Conservation (phyloP, 1,284 basidiomycete species). For the Lentinula novae-zelandiae region DNA sequence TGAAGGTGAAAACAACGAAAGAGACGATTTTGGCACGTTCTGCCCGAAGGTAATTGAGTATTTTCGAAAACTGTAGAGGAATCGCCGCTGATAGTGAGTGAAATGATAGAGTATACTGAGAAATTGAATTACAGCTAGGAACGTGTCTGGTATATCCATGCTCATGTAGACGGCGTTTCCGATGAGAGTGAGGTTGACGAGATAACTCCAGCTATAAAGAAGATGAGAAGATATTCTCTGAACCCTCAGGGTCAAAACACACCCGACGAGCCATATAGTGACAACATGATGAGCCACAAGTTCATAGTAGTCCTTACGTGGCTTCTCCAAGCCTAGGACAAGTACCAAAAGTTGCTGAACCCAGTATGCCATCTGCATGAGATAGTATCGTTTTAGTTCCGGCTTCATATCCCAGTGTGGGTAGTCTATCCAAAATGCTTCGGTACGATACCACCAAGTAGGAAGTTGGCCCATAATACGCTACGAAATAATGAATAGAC, state of each 20-base stretch:
- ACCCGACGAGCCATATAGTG: constrained; percentile 94
- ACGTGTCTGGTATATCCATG: constrained; percentile 95
- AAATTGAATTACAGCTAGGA: constrained; percentile 63
- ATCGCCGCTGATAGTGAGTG: neutral
- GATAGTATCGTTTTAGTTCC: constrained; percentile 88
- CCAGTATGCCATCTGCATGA: constrained; percentile 91
- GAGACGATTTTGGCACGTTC: constrained; percentile 62
- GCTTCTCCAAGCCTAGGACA: constrained; percentile 85
- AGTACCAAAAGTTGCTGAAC: constrained; percentile 91
- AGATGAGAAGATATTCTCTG: constrained; percentile 7
- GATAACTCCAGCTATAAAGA: constrained; percentile 77
- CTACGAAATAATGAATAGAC: constrained; percentile 31
- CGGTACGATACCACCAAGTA: constrained; percentile 87
- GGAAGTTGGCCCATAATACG: constrained; percentile 85
- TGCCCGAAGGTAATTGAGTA: constrained; percentile 83
- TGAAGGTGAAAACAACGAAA: constrained; percentile 67
- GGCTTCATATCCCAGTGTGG: constrained; percentile 88
- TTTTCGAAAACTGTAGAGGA: constrained; percentile 65
- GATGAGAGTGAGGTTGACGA: constrained; percentile 80
- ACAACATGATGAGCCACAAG: constrained; percentile 88
- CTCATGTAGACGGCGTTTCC: constrained; percentile 93
- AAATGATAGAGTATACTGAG: neutral
- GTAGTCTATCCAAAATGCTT: constrained; percentile 87
- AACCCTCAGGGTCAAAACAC: constrained; percentile 20
- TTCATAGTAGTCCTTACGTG: constrained; percentile 88